A percentile compares a stretch with the other conserved stretches of the same genome.
Evolutionary conservation across 2,329 filamentous ascomycete genomes (phyloP).

Genomic region (Penicillium sp.): DNA sequence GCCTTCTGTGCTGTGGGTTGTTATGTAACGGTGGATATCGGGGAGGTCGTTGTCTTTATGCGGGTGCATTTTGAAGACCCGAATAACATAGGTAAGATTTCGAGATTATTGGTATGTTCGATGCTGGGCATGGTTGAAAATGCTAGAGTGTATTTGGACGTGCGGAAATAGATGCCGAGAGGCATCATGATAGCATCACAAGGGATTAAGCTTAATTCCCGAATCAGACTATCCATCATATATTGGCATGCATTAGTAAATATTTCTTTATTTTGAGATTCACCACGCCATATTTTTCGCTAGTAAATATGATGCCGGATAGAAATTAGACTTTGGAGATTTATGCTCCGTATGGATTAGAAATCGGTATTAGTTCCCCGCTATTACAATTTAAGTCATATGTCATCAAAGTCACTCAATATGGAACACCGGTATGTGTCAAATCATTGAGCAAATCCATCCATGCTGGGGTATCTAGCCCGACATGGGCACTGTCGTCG

Average conservation of each 20-base stretch:
- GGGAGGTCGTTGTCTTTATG: constrained; percentile 30
- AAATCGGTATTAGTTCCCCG: too few relatives aligned
- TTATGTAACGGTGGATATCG: constrained; percentile 39
- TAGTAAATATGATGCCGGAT: too few relatives aligned
- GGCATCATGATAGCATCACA: neutral
- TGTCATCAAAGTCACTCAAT: neutral
- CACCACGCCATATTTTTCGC: too few relatives aligned
- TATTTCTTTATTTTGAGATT: too few relatives aligned
- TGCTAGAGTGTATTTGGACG: neutral
- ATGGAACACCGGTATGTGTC: neutral
- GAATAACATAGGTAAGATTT: too few relatives aligned
- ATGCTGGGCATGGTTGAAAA: too few relatives aligned
- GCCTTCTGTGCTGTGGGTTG: constrained; percentile 38
- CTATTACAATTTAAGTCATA: too few relatives aligned
- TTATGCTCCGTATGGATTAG: too few relatives aligned
- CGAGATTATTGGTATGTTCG: neutral
- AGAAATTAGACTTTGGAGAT: too few relatives aligned
- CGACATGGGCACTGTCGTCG: neutral
- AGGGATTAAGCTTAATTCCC: neutral
- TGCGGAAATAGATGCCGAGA: neutral
- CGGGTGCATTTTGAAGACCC: neutral
- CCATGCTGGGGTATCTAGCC: neutral
- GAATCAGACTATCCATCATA: neutral
- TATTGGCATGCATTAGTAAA: too few relatives aligned
- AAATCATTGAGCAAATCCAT: neutral